Evolutionary conservation across 2,329 filamentous ascomycete species (phyloP).

Genomic region (Xylaria multiplex): DNA sequence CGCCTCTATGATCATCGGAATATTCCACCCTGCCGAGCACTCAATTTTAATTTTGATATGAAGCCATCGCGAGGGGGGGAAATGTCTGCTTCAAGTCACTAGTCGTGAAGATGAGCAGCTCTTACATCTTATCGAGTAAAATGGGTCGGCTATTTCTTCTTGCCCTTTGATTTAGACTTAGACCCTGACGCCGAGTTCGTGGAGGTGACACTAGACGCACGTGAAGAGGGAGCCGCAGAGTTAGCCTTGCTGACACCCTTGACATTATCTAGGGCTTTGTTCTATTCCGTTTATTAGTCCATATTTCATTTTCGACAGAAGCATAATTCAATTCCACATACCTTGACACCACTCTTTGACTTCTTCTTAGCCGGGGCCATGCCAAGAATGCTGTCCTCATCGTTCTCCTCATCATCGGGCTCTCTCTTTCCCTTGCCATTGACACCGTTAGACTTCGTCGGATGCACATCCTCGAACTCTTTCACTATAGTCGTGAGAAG

Average conservation of each 20-base stretch:
- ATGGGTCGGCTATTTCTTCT: slow-evolving; percentile 58
- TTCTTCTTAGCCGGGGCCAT: slow-evolving; percentile 94
- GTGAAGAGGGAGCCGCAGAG: slow-evolving; percentile 79
- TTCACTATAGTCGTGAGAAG: slow-evolving; percentile 93
- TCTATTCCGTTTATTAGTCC: slow-evolving; percentile 63
- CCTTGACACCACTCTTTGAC: slow-evolving; percentile 87
- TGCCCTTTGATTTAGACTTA: slow-evolving; percentile 60
- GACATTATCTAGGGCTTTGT: slow-evolving; percentile 90
- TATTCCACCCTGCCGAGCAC: slow-evolving; percentile 5
- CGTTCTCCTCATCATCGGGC: slow-evolving; percentile 82
- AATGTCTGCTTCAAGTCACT: background rate
- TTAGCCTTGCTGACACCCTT: slow-evolving; percentile 79
- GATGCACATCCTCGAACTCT: slow-evolving; percentile 82
- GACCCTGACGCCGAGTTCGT: slow-evolving; percentile 65
- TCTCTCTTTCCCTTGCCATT: slow-evolving; percentile 81
- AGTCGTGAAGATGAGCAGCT: background rate
- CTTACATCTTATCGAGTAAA: slow-evolving; percentile 8
- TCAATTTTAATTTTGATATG: background rate
- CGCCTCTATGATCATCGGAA: slow-evolving; percentile 33
- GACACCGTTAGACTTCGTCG: slow-evolving; percentile 63
- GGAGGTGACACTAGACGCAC: slow-evolving; percentile 88
- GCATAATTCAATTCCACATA: slow-evolving; percentile 55
- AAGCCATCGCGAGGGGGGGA: background rate
- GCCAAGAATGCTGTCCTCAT: slow-evolving; percentile 82
- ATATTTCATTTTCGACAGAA: slow-evolving; percentile 1